Conservation (phyloP, 768 basidiomycete genomes). For the Sarcodon sp. region DNA sequence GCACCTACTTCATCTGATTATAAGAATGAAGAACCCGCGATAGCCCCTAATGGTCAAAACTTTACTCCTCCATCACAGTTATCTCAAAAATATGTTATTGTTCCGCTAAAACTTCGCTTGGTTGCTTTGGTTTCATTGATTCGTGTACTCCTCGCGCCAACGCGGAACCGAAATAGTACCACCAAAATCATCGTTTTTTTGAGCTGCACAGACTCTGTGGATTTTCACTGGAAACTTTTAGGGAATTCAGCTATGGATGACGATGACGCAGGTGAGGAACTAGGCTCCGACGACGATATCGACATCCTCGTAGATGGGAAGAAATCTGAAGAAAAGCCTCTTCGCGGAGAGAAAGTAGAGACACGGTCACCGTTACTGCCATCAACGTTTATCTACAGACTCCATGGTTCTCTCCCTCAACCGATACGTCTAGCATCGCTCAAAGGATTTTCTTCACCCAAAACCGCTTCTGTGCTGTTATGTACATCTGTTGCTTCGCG, state of each 20-base stretch:
- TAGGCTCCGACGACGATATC: conserved; percentile 10
- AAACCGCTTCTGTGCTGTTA: conserved; percentile 55
- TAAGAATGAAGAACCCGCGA: conserved; percentile 8
- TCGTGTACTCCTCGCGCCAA: conserved; percentile 62
- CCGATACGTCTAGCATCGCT: conserved; percentile 70
- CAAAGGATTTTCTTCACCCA: conserved; percentile 54
- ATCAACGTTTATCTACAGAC: conserved; percentile 66
- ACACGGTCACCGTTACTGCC: conserved; percentile 70
- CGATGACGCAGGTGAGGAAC: conserved; percentile 10
- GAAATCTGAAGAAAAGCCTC: conserved; percentile 13
- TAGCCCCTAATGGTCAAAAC: conserved; percentile 27
- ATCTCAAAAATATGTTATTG: conserved; percentile 79
- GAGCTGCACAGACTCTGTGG: conserved; percentile 95
- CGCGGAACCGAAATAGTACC: conserved; percentile 33
- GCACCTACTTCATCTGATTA: conserved; percentile 11
- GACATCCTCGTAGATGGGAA: conserved; percentile 10
- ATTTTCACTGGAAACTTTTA: conserved; percentile 87
- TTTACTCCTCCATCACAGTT: conserved; percentile 95
- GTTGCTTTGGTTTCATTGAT: conserved; percentile 83
- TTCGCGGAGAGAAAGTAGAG: conserved; percentile 29
- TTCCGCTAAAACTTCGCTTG: conserved; percentile 88
- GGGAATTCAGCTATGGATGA: conserved; percentile 58
- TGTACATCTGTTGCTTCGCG: conserved; percentile 99
- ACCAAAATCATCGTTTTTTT: conserved; percentile 86
- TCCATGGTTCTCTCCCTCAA: conserved; percentile 88